Evolutionary conservation across 768 basidiomycete genomes (phyloP), one percentile per base, ranked within the genome.

Genomic region (Suillus hirtellus): DNA sequence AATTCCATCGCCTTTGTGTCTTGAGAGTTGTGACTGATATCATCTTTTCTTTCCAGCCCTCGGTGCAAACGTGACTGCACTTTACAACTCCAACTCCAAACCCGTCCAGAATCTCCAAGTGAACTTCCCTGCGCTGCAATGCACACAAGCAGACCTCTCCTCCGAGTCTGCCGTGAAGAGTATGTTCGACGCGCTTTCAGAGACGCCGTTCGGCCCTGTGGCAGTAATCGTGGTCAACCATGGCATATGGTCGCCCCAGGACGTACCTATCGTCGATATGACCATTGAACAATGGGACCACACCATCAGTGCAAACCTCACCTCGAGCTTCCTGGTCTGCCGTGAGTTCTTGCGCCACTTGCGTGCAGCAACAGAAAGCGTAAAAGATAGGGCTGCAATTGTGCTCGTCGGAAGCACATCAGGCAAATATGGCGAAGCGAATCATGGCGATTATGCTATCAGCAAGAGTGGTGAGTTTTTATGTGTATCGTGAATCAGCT

Each of bases 251-350:
- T 77, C 78, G 0, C 65, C 74, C 2, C 4, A 31, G 31, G 31
- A 31, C 31, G 31, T 31, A 31, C 31, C 31, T 4, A 31, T 31
- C 31, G 31, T 79, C 60, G 78, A 83, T 35, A 86, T 91, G 86
- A 70, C 81, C 2, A 81, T 89, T 5, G 79, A 79, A 31, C 86
- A 83, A 63, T 92, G 89, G 90, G 82, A 84, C 47, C 70, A 69
- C 27, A 89, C 89, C 6, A 71, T 91, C 53, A 74, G 81, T 15
- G 79, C 82, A 58, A 92, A 92, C 72, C 75, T 91, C n/a, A 90
- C 88, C 1, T 85, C 83, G 0, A 77, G 85, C 6, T 92, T 92
- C 75, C 74, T 92, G 56, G 84, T 89, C 19, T 78, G 82, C 19
- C 78, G 87, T 3, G 87, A 84, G 68, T 92, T 83, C 67, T 66